phyloP scores from a whole-genome alignment of 805 yeast genomes.

The Barnettozyma siamensis region DNA sequence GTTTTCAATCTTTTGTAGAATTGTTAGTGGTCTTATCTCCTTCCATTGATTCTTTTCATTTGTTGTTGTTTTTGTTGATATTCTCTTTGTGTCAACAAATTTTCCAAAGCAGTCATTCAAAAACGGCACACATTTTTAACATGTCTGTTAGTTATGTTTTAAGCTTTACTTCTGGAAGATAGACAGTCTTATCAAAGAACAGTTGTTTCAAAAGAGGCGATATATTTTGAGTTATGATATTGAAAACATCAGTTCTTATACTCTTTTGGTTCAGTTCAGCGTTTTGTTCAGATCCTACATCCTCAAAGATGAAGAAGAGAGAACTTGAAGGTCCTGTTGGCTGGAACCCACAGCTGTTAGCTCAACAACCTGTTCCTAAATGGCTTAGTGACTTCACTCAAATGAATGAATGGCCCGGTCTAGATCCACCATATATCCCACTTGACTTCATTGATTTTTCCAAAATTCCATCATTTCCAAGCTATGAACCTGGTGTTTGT shows the following conservation, averaged over 20 bases:
- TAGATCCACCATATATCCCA: constrained; percentile 84
- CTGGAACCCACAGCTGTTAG: constrained; percentile 22
- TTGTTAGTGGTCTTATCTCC: too few species aligned
- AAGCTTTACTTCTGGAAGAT: too few species aligned
- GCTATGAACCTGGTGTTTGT: constrained; percentile 57
- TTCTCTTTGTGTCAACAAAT: too few species aligned
- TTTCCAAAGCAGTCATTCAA: too few species aligned
- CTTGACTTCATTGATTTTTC: constrained; percentile 60
- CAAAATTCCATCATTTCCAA: constrained; percentile 42
- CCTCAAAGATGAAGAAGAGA: not conserved
- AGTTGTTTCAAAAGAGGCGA: too few species aligned
- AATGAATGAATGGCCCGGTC: constrained; percentile 73
- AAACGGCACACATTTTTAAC: too few species aligned
- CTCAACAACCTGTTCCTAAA: constrained; percentile 53
- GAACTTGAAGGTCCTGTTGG: constrained; percentile 20
- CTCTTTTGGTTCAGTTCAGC: not conserved
- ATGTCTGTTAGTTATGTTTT: too few species aligned
- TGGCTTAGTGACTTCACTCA: constrained; percentile 82
- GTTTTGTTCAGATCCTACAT: not conserved
- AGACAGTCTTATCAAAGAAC: too few species aligned
- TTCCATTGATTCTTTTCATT: too few species aligned
- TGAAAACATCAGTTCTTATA: not conserved
- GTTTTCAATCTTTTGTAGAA: not conserved
- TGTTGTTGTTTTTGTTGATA: too few species aligned
- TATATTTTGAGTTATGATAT: too few species aligned